Percentiles rank a stretch among this genome's conserved stretches.
These are phyloP conservation scores for Alliaria petiolata DNA, from an alignment of 345 rosid species.

Conservation along the genomic window DNA sequence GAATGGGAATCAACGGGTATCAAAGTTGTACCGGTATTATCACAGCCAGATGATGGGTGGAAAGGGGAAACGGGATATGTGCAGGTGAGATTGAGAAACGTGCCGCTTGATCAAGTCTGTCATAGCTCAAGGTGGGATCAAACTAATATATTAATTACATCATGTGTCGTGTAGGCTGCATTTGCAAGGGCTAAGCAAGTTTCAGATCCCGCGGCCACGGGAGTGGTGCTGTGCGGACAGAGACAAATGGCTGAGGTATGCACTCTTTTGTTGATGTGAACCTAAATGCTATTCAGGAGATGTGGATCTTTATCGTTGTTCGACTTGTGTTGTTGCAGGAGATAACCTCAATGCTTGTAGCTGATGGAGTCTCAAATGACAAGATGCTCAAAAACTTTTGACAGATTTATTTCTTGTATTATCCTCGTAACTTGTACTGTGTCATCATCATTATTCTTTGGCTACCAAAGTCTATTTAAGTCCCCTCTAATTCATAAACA, in stretches of 20 bases:
- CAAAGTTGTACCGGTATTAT: conserved; percentile 77
- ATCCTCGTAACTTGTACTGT: conserved; percentile 4
- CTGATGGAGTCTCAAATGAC: conserved; percentile 65
- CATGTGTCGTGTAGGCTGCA: conserved; percentile 65
- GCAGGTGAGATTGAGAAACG: conserved; percentile 48
- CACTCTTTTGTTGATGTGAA: background rate
- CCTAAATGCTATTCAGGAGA: background rate
- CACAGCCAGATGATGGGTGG: conserved; percentile 82
- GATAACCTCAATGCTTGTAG: conserved; percentile 68
- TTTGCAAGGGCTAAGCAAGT: conserved; percentile 66
- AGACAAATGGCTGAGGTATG: conserved; percentile 94
- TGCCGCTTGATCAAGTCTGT: too few species aligned
- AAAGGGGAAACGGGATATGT: conserved; percentile 85
- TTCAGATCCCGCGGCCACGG: conserved; percentile 53
- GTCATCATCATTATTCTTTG: conserved; percentile 18
- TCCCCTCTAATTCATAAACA: conserved; percentile 18
- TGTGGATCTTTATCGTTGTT: background rate
- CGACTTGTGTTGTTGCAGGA: conserved; percentile 53
- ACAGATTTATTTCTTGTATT: conserved; percentile 26
- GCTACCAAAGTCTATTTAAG: conserved; percentile 4
- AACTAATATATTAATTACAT: background rate
- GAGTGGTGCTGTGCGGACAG: conserved; percentile 89
- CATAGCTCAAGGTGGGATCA: background rate
- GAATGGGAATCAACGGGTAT: conserved; percentile 92
- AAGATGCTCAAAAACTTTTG: conserved; percentile 88